These are phyloP conservation scores for Fusarium succisae DNA, from an alignment of 2,329 filamentous ascomycete species.

Conservation along the genomic window DNA sequence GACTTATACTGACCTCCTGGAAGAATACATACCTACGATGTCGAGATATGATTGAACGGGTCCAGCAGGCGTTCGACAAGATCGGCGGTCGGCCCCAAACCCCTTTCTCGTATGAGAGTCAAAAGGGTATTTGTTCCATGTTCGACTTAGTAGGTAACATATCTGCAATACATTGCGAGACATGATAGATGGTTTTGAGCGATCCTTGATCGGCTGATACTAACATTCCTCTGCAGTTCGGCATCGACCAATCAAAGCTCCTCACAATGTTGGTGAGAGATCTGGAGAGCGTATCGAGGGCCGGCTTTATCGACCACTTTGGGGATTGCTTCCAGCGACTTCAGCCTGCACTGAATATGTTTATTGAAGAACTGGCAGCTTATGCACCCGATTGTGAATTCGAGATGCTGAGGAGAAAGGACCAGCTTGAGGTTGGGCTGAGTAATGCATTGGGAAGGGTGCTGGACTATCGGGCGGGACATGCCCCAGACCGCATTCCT, in stretches of 20 bases:
- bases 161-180: neutral
- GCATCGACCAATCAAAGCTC: conserved; percentile 15
- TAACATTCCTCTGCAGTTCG: conserved; percentile 16
- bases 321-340: conserved; percentile 17
- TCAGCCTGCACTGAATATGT: neutral
- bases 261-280: neutral
- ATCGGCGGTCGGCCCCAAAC: neutral
- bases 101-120: conserved; percentile 7
- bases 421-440: conserved; percentile 10
- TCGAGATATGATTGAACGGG: conserved; percentile 8
- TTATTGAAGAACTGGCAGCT: conserved; percentile 2
- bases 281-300: neutral
- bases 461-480: neutral
- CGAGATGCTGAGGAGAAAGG: conserved; percentile 20
- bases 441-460: neutral
- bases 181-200: neutral
- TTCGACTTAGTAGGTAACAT: conserved; percentile 11
- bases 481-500: conserved; percentile 17
- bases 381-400: conserved; percentile 5
- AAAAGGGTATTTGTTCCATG: conserved; percentile 9
- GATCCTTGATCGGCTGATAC: neutral
- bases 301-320: conserved; percentile 19
- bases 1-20: neutral
- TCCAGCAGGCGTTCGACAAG: neutral
- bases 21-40: conserved; percentile 26